Conservation (phyloP, 1,284 basidiomycete species). For the Ganoderma lucidum region DNA sequence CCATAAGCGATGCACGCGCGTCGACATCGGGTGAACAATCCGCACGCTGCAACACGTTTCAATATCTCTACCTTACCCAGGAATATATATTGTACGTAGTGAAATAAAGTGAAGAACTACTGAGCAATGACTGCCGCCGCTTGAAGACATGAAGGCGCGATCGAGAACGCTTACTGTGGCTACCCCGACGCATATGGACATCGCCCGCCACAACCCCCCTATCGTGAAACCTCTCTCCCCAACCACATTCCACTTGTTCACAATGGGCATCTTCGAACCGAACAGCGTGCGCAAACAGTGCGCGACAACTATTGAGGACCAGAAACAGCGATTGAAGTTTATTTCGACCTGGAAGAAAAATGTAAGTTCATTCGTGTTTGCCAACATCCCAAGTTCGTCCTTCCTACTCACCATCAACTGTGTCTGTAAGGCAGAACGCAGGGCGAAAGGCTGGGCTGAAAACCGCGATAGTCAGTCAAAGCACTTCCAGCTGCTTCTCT, state of each 20-base stretch:
- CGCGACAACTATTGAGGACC: not conserved
- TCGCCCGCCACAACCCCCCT: not conserved
- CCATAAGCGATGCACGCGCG: not conserved
- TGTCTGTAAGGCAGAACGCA: not conserved
- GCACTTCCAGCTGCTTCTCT: not conserved
- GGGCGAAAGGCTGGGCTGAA: not conserved
- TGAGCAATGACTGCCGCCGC: not conserved
- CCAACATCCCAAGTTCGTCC: not conserved
- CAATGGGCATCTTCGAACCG: not conserved
- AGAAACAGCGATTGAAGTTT: not conserved
- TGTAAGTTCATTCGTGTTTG: not conserved
- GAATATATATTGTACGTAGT: not conserved
- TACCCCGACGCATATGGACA: not conserved
- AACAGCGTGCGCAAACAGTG: not conserved
- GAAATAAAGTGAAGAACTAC: not conserved
- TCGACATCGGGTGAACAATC: not conserved
- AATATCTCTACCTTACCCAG: not conserved
- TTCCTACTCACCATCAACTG: not conserved
- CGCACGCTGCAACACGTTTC: not conserved
- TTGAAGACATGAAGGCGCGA: not conserved
- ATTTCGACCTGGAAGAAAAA: not conserved
- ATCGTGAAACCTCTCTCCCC: not conserved
- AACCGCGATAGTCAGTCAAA: not conserved
- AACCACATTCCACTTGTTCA: not conserved
- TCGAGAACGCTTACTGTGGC: not conserved